Evolutionary conservation across 768 basidiomycete genomes (phyloP), one percentile per base, ranked within the genome.

Genomic region (Suillus bovinus): DNA sequence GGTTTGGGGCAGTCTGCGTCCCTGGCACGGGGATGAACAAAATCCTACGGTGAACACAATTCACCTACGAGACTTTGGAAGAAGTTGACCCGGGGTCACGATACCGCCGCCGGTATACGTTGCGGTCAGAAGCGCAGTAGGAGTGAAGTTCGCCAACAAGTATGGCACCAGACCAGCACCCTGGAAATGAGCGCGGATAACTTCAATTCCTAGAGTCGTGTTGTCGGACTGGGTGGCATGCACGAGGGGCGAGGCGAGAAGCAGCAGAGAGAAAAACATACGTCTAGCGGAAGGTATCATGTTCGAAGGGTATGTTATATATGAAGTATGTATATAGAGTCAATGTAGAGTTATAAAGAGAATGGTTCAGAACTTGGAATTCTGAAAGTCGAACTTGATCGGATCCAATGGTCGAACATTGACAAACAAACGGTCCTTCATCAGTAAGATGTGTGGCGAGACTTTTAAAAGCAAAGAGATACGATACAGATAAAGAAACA

Each of bases 111-210:
- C 82, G 73, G 64, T 61, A 69, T 70, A 93, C 61, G 79, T 74
- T 62, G 88, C 74, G 47, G 76, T 71, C 58, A 93, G 78, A 47
- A 86, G 52, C n/a, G 85, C 88, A 24, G 71, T 73, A 7, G 90
- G 91, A 61, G 76, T 72, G 74, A 93, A 92, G n/a, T 75, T 72
- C 8, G 80, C 29, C 53, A 94, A 67, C 52, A 89, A 74, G 59
- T 82, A 75, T 1, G 93, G 91, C 46, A 89, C 85, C 64, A 93
- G 74, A 55, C 74, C 78, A 20, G 86, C 79, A 63, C 84, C 81
- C 16, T 67, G 74, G 72, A 93, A 89, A 72, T 92, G 86, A 24
- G 90, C 91, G 69, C 88, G 76, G 58, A 90, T 84, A 39, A 83
- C 85, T 60, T 79, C 79, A 53, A 90, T 76, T 61, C 80, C 80